Conservation (phyloP, 176 grass and related monocot species). For the Pharus latifolius region DNA sequence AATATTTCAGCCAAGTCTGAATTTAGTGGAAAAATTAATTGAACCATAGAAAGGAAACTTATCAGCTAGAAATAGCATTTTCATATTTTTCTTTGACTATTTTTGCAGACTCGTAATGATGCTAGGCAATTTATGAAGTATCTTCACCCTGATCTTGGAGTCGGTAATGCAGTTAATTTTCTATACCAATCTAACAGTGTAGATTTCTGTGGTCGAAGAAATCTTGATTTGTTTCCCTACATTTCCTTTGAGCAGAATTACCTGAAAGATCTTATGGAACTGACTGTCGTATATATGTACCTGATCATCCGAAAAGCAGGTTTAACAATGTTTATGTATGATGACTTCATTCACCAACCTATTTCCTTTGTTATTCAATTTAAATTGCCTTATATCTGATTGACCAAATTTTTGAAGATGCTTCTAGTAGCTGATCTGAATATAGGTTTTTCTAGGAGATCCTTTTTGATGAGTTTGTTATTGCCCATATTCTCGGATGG, state of each 20-base stretch:
- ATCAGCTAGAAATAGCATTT: neutral
- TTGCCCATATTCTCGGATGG: constrained; percentile 98
- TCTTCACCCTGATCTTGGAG: constrained; percentile 88
- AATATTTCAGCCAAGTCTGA: neutral
- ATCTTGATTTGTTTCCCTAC: constrained; percentile 10
- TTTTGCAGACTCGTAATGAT: constrained; percentile 79
- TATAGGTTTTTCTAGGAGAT: constrained; percentile 93
- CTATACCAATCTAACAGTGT: neutral
- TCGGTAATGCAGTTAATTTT: constrained; percentile 54
- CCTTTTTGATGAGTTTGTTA: constrained; percentile 98
- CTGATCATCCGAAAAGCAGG: constrained; percentile 89
- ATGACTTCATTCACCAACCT: constrained; percentile 53
- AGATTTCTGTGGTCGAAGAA: constrained; percentile 11
- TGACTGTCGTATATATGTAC: constrained; percentile 96
- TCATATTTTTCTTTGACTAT: constrained; percentile 3
- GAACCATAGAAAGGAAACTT: neutral
- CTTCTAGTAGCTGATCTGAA: constrained; percentile 64
- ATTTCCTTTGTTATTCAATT: constrained; percentile 22
- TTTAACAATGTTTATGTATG: constrained; percentile 99
- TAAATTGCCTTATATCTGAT: neutral
- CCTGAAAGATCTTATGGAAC: constrained; percentile 97
- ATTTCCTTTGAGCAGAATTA: constrained; percentile 64
- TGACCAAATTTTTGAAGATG: constrained; percentile 20
- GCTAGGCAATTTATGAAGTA: constrained; percentile 96
- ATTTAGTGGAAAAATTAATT: neutral